Base-by-base conservation (phyloP, 1,284 basidiomycete genomes). In the Microstroma glucosiphilum region DNA sequence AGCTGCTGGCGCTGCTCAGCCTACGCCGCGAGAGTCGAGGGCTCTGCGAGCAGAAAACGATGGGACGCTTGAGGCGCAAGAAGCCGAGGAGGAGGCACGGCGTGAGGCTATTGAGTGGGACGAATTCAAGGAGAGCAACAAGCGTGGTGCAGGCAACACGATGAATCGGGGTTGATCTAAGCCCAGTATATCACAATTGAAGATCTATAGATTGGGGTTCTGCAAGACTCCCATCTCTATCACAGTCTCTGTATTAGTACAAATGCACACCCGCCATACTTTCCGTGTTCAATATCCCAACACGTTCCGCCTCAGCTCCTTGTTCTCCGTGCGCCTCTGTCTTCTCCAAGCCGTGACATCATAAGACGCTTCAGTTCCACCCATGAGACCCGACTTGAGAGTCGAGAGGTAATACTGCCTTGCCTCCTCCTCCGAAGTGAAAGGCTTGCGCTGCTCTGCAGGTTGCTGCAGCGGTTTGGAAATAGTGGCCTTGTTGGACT, bases 61-160 rank as follows among this genome's bases (percentile, higher is more conserved):
- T 69, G 92, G 92, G 0, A 88, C 89, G 0, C 68, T 72, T 0
- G 84, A 84, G 40, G 90, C 86, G 0, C 86, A 88, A 60, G 82
- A 86, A 68, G 91, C 88, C 65, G 84, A 80, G 15, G 92, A 96
- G 41, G 71, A 72, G 48, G 69, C 69, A 51, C 60, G 76, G 13
- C 59, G 59, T 30, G 69, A 76, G 56, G 68, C 70, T 46, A 59
- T 77, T 13, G 23, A 68, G 23, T 77, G 75, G 72, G 75, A 77
- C 43, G 40, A 6, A 0, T 77, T 72, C 42, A 63, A 58, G 0
- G 75, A 77, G 46, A 19, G 56, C 12, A 70, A 76, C 60, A 63
- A 53, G 25, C 86, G 84, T 71, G 93, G 92, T 0, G 88, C 88
- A 17, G 93, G 93, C 2, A 96, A 96, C 78, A 93, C 89, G 1